Evolutionary conservation across 129 eudicot species (phyloP), one percentile per base, ranked within the genome.

Genomic region (Lactuca sativa): DNA sequence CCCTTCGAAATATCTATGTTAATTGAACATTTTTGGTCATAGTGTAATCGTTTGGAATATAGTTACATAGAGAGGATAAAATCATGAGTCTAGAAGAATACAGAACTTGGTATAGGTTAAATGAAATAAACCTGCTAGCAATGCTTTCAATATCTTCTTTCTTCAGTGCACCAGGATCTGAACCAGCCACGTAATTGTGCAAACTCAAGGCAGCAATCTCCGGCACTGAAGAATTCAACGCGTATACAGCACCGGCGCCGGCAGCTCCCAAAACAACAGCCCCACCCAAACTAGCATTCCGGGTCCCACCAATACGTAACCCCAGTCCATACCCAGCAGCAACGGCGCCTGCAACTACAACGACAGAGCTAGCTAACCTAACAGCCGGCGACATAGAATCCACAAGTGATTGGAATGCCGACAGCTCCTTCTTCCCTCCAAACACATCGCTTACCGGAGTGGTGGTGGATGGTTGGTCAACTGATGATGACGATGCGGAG

Each of bases 271-370:
- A 58, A 6, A 71, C 95, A 41, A 81, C 82, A 41, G 99, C 97
- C 10, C 90, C 95, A 18, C 93, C 99, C 30, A 87, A 56, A 15
- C 82, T 84, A 40, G 85, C 88, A 65, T 75, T 85, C 37, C 83
- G 67, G 30, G 51, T 65, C 15, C 95, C 92, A 6, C 90, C 92
- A 57, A 87, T 30, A 0, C 88, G 78, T 1, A 80, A 73, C 59
- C 96, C 99, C 31, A 95, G 73, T 32, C 95, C 99, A 74, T 90
- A 95, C 0, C 99, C 99, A 54, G 97, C 93, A 4, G 93, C 95
- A 15, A 79, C 80, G 17, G 96, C 95, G 9, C 79, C 97, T 3
- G 91, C 87, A 17, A 90, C 77, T 1, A 95, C 53, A n/a, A 95
- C 67, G 15, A 75, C 93, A 4, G 99, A 95, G 78, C 78, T 67